Base-by-base conservation (phyloP, 2,329 filamentous ascomycete species). In the Canariomyces notabilis region DNA sequence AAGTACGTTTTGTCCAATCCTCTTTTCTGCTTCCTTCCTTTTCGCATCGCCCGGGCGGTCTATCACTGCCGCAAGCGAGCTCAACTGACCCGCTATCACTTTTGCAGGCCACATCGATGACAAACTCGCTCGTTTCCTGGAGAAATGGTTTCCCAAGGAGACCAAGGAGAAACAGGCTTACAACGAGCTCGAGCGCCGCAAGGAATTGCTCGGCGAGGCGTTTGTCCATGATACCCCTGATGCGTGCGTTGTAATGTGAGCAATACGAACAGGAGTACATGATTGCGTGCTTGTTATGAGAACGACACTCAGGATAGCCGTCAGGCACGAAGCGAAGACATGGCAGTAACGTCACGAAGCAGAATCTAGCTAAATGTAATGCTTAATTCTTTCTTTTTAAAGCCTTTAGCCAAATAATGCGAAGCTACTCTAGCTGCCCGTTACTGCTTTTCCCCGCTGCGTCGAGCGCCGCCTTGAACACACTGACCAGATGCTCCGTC, bases 131-230 rank as follows among this genome's bases (percentile, higher is more conserved):
- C 77, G 74, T 20, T 91, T 86, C 53, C 67, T 94, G 49, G 80
- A 82, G 57, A 80, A 78, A 48, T 89, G 88, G 64, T 94, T 95
- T 54, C 82, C 85, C 2, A 76, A 76, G 43, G 83, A 87, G 59
- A 75, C 80, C 31, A 83, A 79, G 52, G 75, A 80, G 57, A 87
- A 87, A 60, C 74, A 84, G 51, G 71, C 35, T 6, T 53, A 51
- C 45, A 90, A 91, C 59, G 86, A 93, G 61, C 74, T 79, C 15
- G 85, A 87, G 61, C 79, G 83, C n/a, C 82, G 84, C 4, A 74
- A 82, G 42, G 86, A 89, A 61, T 73, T 82, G 53, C 88, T 84
- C 58, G 86, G 85, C 1, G 77, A 81, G 41, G 68, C 72, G 37
- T 86, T 87, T 61, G 76, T 73, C 45, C 73, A 75, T 21, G 31